Conservation (phyloP, 2,329 filamentous ascomycete genomes). For the Colletotrichum neosansevieriae region DNA sequence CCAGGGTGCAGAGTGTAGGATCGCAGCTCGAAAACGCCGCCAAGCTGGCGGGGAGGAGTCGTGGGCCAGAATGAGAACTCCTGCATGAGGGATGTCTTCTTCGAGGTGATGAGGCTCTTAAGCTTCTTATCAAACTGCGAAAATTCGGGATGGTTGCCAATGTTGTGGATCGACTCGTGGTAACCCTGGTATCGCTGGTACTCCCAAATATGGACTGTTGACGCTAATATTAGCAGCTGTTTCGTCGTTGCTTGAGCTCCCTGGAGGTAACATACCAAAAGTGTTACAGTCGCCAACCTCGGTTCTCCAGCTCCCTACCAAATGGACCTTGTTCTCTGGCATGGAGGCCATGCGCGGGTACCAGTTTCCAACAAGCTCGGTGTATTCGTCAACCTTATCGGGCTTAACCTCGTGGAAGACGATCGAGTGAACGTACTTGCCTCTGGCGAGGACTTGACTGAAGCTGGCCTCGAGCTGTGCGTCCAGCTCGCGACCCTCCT, state of each 20-base stretch:
- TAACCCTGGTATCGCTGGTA: constrained; percentile 98
- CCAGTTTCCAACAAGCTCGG: constrained; percentile 88
- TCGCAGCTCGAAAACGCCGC: constrained; percentile 93
- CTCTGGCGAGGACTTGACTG: constrained; percentile 91
- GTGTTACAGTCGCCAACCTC: constrained; percentile 98
- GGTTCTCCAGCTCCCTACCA: constrained; percentile 98
- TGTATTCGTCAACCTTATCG: constrained; percentile 95
- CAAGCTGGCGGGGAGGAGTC: constrained; percentile 87
- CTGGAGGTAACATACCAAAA: constrained; percentile 74
- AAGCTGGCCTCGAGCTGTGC: constrained; percentile 97
- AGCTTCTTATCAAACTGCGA: constrained; percentile 86
- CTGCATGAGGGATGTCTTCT: constrained; percentile 95
- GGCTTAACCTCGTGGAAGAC: constrained; percentile 96
- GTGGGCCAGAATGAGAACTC: constrained; percentile 99
- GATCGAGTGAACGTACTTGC: constrained; percentile 98
- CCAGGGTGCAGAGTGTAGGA: constrained; percentile 97
- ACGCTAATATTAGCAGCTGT: constrained; percentile 29
- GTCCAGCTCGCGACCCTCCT: constrained; percentile 93
- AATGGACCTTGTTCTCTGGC: constrained; percentile 91
- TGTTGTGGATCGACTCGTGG: constrained; percentile 89
- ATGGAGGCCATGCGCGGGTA: constrained; percentile 90
- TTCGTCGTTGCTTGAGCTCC: constrained; percentile 12
- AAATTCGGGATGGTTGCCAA: constrained; percentile 86
- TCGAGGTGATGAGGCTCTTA: constrained; percentile 84
- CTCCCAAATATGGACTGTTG: constrained; percentile 96